These are phyloP conservation scores for Arctium minus DNA, from an alignment of 129 eudicot genomes.

Conservation along the genomic window DNA sequence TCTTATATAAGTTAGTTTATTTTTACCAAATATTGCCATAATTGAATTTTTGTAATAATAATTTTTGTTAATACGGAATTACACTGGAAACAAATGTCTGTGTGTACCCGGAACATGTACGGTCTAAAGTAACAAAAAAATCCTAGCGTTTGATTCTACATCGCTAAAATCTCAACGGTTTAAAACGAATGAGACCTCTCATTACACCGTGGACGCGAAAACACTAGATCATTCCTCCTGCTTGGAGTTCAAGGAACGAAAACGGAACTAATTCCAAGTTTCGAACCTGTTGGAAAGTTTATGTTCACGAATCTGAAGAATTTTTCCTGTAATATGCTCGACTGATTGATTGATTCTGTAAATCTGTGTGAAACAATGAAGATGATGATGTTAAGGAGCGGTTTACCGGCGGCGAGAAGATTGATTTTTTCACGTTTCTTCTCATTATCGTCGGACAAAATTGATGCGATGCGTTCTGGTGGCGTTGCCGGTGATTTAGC, in stretches of 20 bases:
- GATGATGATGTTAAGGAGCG: constrained; percentile 8
- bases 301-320: constrained; percentile 9
- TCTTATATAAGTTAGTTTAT: too few species aligned
- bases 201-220: neutral
- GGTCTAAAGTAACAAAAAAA: neutral
- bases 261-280: neutral
- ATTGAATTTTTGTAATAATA: too few species aligned
- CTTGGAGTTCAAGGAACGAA: constrained; percentile 33
- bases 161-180: constrained; percentile 8
- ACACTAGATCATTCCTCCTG: constrained; percentile 19
- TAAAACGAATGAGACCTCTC: neutral
- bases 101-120: neutral
- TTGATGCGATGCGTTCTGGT: constrained; percentile 13
- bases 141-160: neutral
- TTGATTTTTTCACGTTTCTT: neutral
- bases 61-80: too few species aligned
- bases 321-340: neutral
- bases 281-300: neutral
- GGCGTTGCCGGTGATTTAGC: constrained; percentile 25
- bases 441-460: constrained; percentile 23
- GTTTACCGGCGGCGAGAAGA: constrained; percentile 7
- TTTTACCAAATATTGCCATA: too few species aligned
- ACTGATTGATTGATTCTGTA: neutral
- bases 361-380: neutral
- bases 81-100: too few species aligned